These are phyloP conservation scores for Auriculariales sp. DNA, from an alignment of 768 basidiomycete genomes.

Conservation along the genomic window DNA sequence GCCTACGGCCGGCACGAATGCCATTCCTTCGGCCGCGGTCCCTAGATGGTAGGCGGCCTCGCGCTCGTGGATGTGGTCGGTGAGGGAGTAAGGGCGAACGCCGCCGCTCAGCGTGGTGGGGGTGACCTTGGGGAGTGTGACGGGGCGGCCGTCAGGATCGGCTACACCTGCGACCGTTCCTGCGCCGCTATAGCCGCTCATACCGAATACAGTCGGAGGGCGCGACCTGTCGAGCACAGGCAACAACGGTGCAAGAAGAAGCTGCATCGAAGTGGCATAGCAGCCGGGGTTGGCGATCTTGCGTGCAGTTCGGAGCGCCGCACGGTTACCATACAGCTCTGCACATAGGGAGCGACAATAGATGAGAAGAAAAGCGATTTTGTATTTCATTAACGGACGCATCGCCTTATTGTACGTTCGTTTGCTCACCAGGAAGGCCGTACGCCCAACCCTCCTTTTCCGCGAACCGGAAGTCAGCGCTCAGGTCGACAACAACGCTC, in stretches of 20 bases:
- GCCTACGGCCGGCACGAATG: conserved; percentile 76
- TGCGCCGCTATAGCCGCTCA: conserved; percentile 92
- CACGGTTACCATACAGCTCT: conserved; percentile 77
- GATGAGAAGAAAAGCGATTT: conserved; percentile 18
- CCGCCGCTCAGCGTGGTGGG: conserved; percentile 62
- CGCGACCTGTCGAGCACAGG: conserved; percentile 39
- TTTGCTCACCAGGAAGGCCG: conserved; percentile 88
- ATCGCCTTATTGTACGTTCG: conserved; percentile 19
- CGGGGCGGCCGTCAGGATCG: conserved; percentile 52
- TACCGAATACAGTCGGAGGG: conserved; percentile 74
- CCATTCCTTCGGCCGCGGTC: conserved; percentile 33
- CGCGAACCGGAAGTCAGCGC: conserved; percentile 94
- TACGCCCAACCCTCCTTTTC: conserved; percentile 70
- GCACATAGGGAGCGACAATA: conserved; percentile 8
- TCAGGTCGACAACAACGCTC: conserved; percentile 81
- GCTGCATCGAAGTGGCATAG: conserved; percentile 85
- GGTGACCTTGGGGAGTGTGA: conserved; percentile 69
- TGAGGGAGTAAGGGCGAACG: conserved; percentile 75
- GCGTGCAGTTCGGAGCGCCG: conserved; percentile 49
- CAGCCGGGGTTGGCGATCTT: conserved; percentile 96
- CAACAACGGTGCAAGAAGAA: conserved; percentile 82
- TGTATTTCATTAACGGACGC: conserved; percentile 17
- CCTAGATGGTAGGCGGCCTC: conserved; percentile 75
- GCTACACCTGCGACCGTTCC: conserved; percentile 64
- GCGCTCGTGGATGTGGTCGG: conserved; percentile 97